phyloP scores from a whole-genome alignment of 306 rosid genomes.

The Mucuna pruriens region DNA sequence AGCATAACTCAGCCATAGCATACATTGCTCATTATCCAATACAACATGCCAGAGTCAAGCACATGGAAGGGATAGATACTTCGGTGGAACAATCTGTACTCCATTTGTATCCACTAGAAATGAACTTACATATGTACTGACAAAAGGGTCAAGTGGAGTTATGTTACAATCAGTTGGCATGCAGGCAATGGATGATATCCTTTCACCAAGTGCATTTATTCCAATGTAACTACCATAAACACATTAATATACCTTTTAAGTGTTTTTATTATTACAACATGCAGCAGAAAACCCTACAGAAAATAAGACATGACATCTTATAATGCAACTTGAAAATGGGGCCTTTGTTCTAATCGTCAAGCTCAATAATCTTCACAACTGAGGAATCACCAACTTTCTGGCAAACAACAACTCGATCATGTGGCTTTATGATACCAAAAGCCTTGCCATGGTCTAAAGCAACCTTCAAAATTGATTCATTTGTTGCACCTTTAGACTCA shows the following conservation, averaged over 20 bases:
- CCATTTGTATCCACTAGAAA: neutral
- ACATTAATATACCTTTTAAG: neutral
- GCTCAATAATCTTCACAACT: slow-evolving; percentile 91
- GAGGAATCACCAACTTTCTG: slow-evolving; percentile 93
- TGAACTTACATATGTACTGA: neutral
- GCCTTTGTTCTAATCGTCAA: slow-evolving; percentile 57
- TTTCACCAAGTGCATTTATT: neutral
- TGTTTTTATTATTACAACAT: neutral
- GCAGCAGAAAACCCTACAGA: slow-evolving; percentile 2
- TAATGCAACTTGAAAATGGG: neutral
- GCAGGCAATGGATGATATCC: neutral
- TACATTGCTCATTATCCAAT: neutral
- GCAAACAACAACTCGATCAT: slow-evolving; percentile 88
- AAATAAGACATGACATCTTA: slow-evolving; percentile 36
- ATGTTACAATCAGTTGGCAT: neutral
- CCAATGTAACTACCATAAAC: neutral
- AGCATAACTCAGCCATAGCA: no score
- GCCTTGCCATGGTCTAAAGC: slow-evolving; percentile 89
- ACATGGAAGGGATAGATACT: neutral
- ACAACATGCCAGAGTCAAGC: neutral
- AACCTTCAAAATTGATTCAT: slow-evolving; percentile 86
- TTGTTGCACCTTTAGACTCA: slow-evolving; percentile 72
- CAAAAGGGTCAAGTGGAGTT: neutral
- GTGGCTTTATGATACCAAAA: slow-evolving; percentile 73
- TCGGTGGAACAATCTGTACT: neutral